Evolutionary conservation across 345 rosid genomes (phyloP).

Genomic region (Eucalyptus grandis): DNA sequence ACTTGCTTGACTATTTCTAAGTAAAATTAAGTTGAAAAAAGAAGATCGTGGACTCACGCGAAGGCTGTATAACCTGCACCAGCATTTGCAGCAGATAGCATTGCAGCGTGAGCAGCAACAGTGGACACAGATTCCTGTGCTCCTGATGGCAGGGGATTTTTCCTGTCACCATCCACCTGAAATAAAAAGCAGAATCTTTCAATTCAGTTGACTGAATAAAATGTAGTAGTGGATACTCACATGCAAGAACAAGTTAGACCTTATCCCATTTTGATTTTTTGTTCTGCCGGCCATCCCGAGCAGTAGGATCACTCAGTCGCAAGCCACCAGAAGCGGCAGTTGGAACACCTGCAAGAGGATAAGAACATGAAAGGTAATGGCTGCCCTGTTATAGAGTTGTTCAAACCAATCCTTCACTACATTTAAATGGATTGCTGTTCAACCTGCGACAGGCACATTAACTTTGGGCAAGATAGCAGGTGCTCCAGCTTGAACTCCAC

Average conservation of each 20-base stretch:
- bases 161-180: conserved; percentile 75
- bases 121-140: conserved; percentile 54
- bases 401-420: not conserved
- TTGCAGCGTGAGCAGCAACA: conserved; percentile 44
- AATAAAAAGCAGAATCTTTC: not conserved
- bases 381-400: not conserved
- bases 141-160: conserved; percentile 40
- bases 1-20: not conserved
- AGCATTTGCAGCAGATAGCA: conserved; percentile 58
- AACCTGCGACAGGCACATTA: conserved; percentile 61
- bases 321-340: conserved; percentile 25
- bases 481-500: conserved; percentile 49
- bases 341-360: conserved; percentile 16
- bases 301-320: conserved; percentile 27
- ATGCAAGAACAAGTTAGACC: conserved; percentile 21
- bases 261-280: conserved; percentile 97
- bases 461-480: conserved; percentile 37
- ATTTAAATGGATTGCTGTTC: not conserved
- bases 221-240: not conserved
- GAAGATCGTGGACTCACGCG: conserved; percentile 40
- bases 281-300: conserved; percentile 65
- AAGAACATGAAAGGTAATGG: not conserved
- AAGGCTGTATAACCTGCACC: conserved; percentile 88
- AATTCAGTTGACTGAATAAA: not conserved
- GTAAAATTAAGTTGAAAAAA: not conserved